phyloP scores from a whole-genome alignment of 164 flowering plant genomes.

The Sextonia rubra region DNA sequence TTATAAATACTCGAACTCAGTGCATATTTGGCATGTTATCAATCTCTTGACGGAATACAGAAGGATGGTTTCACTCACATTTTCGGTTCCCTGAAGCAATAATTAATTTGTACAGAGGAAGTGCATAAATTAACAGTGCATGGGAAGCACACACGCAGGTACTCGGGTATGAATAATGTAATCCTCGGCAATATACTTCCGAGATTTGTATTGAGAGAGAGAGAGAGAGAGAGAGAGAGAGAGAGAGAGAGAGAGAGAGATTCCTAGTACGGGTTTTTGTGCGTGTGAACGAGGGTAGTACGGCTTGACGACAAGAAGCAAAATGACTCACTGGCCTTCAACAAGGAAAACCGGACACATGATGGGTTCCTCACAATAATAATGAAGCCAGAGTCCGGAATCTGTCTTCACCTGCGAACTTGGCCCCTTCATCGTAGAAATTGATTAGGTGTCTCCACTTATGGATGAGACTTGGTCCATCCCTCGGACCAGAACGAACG shows the following conservation, averaged over 20 bases:
- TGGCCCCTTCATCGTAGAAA: no score
- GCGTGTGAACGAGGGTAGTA: slow-evolving; percentile 7
- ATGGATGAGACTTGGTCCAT: no score
- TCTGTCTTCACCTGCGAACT: no score
- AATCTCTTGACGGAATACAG: not conserved
- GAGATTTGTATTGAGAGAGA: not conserved
- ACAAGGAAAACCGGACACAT: not conserved
- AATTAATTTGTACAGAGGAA: not conserved
- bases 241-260: not conserved
- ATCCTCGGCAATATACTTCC: not conserved
- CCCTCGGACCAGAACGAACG: no score
- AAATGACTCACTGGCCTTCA: not conserved
- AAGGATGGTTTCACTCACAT: not conserved
- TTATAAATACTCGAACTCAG: no score
- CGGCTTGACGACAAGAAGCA: slow-evolving; percentile 13
- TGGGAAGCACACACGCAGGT: not conserved
- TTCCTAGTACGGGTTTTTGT: slow-evolving; percentile 8
- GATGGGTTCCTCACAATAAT: no score
- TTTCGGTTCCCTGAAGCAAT: not conserved
- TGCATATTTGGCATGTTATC: no score
- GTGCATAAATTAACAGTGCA: not conserved
- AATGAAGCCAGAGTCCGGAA: no score
- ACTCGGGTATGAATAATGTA: not conserved
- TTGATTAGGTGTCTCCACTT: no score
- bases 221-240: not conserved